Evolutionary conservation across 345 rosid species (phyloP), one percentile per base, ranked within the genome.

Genomic region (Eucalyptus brandiana): DNA sequence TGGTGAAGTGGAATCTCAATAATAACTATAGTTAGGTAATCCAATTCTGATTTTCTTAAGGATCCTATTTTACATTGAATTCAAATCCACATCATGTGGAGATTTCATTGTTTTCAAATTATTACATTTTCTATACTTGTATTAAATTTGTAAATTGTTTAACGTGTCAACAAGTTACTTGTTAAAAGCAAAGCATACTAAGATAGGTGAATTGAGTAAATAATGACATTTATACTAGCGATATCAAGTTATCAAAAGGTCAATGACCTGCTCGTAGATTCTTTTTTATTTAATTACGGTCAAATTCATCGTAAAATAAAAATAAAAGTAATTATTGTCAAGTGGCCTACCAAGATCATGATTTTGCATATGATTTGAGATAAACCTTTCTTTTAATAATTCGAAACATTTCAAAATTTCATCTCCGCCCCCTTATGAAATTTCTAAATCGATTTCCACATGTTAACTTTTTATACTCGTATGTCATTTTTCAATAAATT

Each of bases 131-230:
- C 12, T 26, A 26, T 58, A 26, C 65, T 24, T 65, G 72, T 8
- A 32, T 8, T 32, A 16, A 69, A 18, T 17, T 8, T 32, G 42
- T 32, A 21, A 69, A 69, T 17, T 60, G 1, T 32, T 32, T n/a
- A 65, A n/a, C 12, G 0, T 2, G 42, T n/a, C 42, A 0, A 32
- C 2, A 32, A 69, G 12, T 69, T 32, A 3, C 42, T 9, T 16
- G 12, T 8, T 16, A n/a, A 17, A n/a, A 65, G 8, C 76, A 65
- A 15, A 7, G 40, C 76, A 65, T 15, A n/a, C 19, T 7, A 18
- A n/a, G 40, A n/a, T 16, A 15, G 76, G 37, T 15, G 6, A 65
- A 65, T 15, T 3, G 0, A 14, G 8, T 15, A 65, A 14, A 30
- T 14, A 32, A 37, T 14, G 5, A 16, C 40, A 15, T n/a, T 24